Evolutionary conservation across 169 alveolate species (phyloP), one percentile per base, ranked within the genome.

Genomic region (Plasmodium ovale): DNA sequence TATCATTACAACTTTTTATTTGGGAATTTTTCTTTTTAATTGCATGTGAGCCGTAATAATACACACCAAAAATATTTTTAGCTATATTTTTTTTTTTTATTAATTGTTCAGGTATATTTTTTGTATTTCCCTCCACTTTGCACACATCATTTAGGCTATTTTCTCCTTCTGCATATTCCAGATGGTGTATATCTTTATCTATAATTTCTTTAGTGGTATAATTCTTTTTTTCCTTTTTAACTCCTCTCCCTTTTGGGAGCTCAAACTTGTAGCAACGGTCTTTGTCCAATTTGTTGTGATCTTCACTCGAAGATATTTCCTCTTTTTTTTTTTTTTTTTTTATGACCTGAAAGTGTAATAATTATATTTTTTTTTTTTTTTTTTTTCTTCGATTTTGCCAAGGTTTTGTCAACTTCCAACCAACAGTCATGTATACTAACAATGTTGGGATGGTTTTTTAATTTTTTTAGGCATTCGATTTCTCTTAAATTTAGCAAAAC

Each of bases 401-500:
- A 49, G n/a, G 49, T 23, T n/a, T 74, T 51, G 16, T 19, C 12
- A 29, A 74, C 67, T 64, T 74, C 88, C 16, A 74, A 19, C 88
- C 88, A 74, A 25, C 60, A 60, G 27, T 74, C 88, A 58, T 64
- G 64, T 44, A 42, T 59, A 31, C 73, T 42, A 2, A 74, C 74
- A 60, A 59, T 60, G 21, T 74, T 74, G 4, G 73, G 72, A 5
- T 44, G 73, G 5, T 74, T 60, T 33, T 74, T 60, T 47, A 74
- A 51, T n/a, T 59, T 42, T 6, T 62, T 58, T 27, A 74, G 23
- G 5, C 73, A 74, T 60, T 74, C 73, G 2, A 74, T 65, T 74
- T 74, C 74, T 44, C 88, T 27, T 65, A 74, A 60, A 33, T 74
- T 74, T 51, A 73, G 29, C 49, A 59, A 39, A 37, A 74, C 51